Conservation (phyloP, 495 filamentous ascomycete species). For the Penicillium dipodomyicola region DNA sequence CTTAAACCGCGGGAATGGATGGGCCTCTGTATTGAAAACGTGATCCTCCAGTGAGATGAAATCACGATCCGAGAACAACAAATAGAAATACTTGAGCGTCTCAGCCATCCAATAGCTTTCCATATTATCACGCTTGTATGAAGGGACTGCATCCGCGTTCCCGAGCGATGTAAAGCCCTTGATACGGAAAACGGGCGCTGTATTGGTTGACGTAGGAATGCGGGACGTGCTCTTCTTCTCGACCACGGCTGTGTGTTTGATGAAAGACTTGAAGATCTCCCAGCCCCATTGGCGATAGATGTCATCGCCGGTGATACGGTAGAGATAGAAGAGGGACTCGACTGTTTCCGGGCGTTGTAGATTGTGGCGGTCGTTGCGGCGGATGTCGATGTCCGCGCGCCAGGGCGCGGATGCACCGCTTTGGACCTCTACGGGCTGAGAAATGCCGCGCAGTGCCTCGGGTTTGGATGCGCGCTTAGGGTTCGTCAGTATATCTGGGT, state of each 20-base stretch:
- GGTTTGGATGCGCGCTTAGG: conserved; percentile 23
- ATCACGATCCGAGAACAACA: conserved; percentile 84
- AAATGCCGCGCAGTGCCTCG: conserved; percentile 34
- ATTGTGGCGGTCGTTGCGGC: conserved; percentile 77
- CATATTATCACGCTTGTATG: conserved; percentile 73
- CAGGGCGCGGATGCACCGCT: conserved; percentile 41
- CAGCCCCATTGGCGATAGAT: conserved; percentile 96
- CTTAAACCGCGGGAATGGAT: conserved; percentile 84
- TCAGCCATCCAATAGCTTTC: conserved; percentile 97
- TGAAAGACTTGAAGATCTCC: conserved; percentile 94
- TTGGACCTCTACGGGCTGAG: conserved; percentile 30
- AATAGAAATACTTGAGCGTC: conserved; percentile 96
- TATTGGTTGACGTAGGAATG: conserved; percentile 8
- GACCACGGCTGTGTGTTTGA: conserved; percentile 72
- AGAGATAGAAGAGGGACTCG: conserved; percentile 97
- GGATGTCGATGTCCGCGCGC: conserved; percentile 74
- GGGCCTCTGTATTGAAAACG: conserved; percentile 95
- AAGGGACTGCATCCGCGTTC: conserved; percentile 69
- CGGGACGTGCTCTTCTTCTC: conserved; percentile 45
- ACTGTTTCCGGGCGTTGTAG: conserved; percentile 95
- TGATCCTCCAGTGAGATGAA: conserved; percentile 79
- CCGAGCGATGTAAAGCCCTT: conserved; percentile 76
- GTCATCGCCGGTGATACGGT: conserved; percentile 89
- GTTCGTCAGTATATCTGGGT: conserved; percentile 33
- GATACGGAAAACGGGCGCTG: conserved; percentile 23